Base-by-base conservation (phyloP, 2,329 filamentous ascomycete genomes). In the Pseudocercospora crystallina region DNA sequence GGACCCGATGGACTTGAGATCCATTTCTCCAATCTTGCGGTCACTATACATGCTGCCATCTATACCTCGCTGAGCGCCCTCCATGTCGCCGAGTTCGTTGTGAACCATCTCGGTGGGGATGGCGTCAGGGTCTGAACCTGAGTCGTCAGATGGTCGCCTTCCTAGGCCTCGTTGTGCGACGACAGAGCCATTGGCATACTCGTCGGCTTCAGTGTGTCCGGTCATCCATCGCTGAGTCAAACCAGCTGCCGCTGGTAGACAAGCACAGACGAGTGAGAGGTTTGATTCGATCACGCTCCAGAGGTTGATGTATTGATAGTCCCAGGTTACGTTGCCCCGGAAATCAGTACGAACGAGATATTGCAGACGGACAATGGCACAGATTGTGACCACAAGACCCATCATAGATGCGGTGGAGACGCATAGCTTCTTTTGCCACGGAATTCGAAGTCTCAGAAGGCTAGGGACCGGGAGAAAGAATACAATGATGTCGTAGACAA, bases 211-310 rank as follows among this genome's bases (percentile, higher is more conserved):
- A 12, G 49, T 41, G 17, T 36, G 39, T 20, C 50, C 50, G 30
- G 33, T 49, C 29, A 43, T 44, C 50, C 45, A 53, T 14, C 51
- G 42, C 29, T 53, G 42, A 8, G 52, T 39, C 10, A 60, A 45
- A 12, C 57, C 57, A 8, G 51, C 46, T 8, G 51, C 48, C 8
- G 47, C 50, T 5, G 60, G 59, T 34, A 58, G 54, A 37, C 59
- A 62, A n/a, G 54, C 51, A 50, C 59, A 62, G 32, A 58, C 47
- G 20, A 60, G 20, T 5, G 51, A 57, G 9, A 57, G 42, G 30
- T 60, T 55, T 38, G 47, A 49, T 39, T 62, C 59, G 26, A 62
- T 49, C 26, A 51, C 41, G 30, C 46, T 52, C 60, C 60, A 62
- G 35, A 60, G 32, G 5, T 47, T 52, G 14, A 60, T 47, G 14